Base-by-base conservation (phyloP, 2,329 filamentous ascomycete species). In the Elsinoe fawcettii region DNA sequence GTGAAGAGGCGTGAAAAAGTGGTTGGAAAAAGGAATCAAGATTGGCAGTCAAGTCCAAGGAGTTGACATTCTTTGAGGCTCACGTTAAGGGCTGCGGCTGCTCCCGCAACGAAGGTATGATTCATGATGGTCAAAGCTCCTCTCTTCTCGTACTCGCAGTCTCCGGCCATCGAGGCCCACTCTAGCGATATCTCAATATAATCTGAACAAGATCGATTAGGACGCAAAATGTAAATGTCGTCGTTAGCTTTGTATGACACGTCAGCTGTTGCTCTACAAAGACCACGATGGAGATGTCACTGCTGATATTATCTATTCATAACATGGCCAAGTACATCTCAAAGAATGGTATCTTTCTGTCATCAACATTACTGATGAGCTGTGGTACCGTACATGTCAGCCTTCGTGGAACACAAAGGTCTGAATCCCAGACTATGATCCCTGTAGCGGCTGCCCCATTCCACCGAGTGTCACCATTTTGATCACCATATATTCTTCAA, bases 391-490 rank as follows among this genome's bases (percentile, higher is more conserved):
- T 20, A 20, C 25, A 46, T 30, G 5, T 9, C 9, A 30, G 27
- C 22, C 27, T 30, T 9, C 27, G n/a, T n/a, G n/a, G n/a, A n/a
- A n/a, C n/a, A n/a, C n/a, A n/a, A n/a, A n/a, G n/a, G n/a, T n/a
- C n/a, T n/a, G n/a, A n/a, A n/a, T n/a, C n/a, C n/a, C n/a, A 30
- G 27, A 30, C 34, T 53, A 53, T 22, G 49, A 14, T 39, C 71
- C 74, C 64, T 85, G 80, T 49, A 85, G 66, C 23, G 80, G 75
- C 64, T 77, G 73, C 3, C 80, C 79, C 73, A 84, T 84, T 0
- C 83, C 83, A 14, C 84, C 84, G 60, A 86, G 72, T 1, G 75
- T 78, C 14, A 70, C 68, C 63, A 71, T 76, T 70, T 78, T 77
- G 16, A 70, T 75, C 20, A 70, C 67, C 55, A 73, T 60, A 59